Evolutionary conservation across 164 flowering plant genomes (phyloP).

Genomic region (Saururus chinensis): DNA sequence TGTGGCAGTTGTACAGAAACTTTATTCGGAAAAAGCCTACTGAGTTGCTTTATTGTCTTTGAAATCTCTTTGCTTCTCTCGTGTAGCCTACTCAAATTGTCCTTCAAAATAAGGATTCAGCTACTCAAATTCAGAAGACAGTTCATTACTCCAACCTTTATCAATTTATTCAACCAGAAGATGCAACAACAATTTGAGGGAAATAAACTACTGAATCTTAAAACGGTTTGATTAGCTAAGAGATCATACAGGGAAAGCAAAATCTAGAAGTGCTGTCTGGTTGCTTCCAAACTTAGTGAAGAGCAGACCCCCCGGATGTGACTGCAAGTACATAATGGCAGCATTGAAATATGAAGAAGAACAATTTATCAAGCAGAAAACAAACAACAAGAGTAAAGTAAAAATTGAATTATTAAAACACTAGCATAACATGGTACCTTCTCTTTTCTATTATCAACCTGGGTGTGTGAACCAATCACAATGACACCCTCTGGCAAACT

Average conservation of each 20-base stretch:
- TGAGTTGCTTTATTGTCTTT: conserved; percentile 64
- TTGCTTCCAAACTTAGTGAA: conserved; percentile 80
- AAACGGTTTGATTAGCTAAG: not conserved
- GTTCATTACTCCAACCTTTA: not conserved
- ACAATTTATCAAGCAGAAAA: not conserved
- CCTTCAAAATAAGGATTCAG: conserved; percentile 31
- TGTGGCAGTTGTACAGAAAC: conserved; percentile 77
- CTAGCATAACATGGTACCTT: conserved; percentile 38
- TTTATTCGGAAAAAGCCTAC: conserved; percentile 79
- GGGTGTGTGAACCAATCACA: conserved; percentile 72
- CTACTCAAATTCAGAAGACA: not conserved
- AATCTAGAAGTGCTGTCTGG: conserved; percentile 77
- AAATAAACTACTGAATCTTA: no score
- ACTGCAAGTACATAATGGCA: conserved; percentile 28
- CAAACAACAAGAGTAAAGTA: not conserved
- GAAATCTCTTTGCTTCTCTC: conserved; percentile 72
- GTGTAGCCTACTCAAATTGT: conserved; percentile 55
- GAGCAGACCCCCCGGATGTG: conserved; percentile 73
- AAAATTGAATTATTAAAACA: not conserved
- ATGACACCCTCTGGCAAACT: conserved; percentile 61
- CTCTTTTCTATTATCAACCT: conserved; percentile 68
- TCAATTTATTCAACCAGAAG: not conserved
- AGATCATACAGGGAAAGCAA: conserved; percentile 65
- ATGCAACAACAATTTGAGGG: not conserved
- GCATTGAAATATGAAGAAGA: not conserved